Conservation (phyloP, 371 early-diverging fungal species). For the Mortierella sp. region DNA sequence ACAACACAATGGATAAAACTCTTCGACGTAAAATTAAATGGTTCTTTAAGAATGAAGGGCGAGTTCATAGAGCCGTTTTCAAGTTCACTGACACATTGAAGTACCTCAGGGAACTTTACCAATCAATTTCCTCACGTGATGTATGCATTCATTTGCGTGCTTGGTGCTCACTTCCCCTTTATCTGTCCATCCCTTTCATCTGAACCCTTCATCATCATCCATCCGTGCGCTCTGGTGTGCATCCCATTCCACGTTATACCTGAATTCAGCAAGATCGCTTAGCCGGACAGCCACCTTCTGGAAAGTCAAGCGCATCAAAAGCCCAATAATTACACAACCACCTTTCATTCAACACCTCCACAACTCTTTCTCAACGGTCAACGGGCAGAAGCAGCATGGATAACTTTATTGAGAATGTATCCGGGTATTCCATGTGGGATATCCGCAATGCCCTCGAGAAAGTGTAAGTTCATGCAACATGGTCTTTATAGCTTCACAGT, state of each 20-base stretch:
- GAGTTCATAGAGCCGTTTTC: no score
- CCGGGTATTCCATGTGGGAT: constrained; percentile 57
- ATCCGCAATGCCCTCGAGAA: constrained; percentile 52
- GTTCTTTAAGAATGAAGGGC: no score
- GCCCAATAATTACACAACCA: not conserved
- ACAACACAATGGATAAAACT: no score
- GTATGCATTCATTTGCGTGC: no score
- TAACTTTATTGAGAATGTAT: constrained; percentile 54
- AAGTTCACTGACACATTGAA: no score
- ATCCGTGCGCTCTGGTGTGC: not conserved
- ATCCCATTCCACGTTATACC: not conserved
- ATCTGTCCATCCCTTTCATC: constrained; percentile 23
- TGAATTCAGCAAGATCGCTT: not conserved
- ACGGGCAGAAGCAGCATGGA: constrained; percentile 33
- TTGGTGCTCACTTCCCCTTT: not conserved
- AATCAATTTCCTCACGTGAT: no score
- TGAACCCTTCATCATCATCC: constrained; percentile 3
- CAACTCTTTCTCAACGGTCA: not conserved
- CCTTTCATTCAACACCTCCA: not conserved
- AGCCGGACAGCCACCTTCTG: not conserved
- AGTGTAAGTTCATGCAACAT: constrained; percentile 30
- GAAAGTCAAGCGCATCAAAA: not conserved
- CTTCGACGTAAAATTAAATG: no score
- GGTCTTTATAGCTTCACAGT: not conserved
- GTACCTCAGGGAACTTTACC: no score